These are phyloP conservation scores for Xanthoceras sorbifolium DNA, from an alignment of 345 rosid species.

Conservation along the genomic window DNA sequence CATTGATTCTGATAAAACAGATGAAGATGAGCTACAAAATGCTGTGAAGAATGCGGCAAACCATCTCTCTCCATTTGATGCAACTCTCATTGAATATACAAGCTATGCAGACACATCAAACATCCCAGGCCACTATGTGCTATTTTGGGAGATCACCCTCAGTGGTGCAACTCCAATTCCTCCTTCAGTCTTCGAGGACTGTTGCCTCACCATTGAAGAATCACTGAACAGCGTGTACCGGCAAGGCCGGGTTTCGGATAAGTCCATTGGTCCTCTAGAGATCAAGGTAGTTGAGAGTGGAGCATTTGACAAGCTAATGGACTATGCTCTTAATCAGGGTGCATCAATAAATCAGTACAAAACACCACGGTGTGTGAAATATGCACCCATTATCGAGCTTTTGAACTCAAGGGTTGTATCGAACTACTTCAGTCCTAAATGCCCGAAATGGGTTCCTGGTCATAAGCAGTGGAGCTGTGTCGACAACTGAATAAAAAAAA, in stretches of 20 bases:
- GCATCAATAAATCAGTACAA: constrained; percentile 64
- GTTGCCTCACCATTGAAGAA: constrained; percentile 54
- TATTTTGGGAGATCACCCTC: constrained; percentile 46
- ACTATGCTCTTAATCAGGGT: constrained; percentile 51
- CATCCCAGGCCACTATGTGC: constrained; percentile 51
- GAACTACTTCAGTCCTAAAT: constrained; percentile 44
- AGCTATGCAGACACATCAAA: constrained; percentile 48
- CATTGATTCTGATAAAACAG: constrained; percentile 58
- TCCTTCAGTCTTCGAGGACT: constrained; percentile 48
- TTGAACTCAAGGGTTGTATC: constrained; percentile 45
- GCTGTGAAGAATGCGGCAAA: constrained; percentile 48
- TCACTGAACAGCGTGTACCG: constrained; percentile 59
- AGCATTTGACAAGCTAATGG: constrained; percentile 63
- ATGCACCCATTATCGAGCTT: constrained; percentile 51
- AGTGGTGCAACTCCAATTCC: constrained; percentile 41
- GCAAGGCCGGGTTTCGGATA: constrained; percentile 54
- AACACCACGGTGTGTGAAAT: constrained; percentile 57
- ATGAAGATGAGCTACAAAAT: constrained; percentile 55
- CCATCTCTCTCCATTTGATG: constrained; percentile 45
- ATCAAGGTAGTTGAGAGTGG: constrained; percentile 48
- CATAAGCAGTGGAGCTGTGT: constrained; percentile 44
- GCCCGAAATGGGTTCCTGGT: constrained; percentile 56
- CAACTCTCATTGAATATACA: constrained; percentile 45
- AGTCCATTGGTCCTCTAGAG: constrained; percentile 59
- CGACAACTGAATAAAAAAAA: constrained; percentile 16